Evolutionary conservation across 2,329 filamentous ascomycete species (phyloP), one percentile per base, ranked within the genome.

Genomic region (Ilyonectria mors-panacis): DNA sequence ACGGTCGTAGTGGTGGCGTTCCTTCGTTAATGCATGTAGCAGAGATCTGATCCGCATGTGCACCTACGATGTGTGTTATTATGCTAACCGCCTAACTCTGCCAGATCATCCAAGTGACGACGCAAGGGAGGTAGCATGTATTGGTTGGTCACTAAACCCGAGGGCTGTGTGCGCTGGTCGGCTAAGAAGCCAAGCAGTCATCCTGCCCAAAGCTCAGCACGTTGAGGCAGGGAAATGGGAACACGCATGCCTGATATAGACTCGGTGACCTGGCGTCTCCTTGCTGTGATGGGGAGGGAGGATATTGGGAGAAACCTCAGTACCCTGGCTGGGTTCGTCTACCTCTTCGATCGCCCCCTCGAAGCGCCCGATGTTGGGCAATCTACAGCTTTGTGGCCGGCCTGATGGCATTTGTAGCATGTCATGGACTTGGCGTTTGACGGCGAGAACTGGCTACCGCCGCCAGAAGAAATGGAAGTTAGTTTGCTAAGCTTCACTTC

Each of bases 401-500:
- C 81, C 70, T 88, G 84, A 17, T 89, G 87, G 76, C 91, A 93
- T 19, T 81, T 85, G 78, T 87, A 88, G 77, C 92, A 93, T 51
- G 82, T 83, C 70, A 79, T 73, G 26, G 71, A 33, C 53, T 76
- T 77, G 59, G 59, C 62, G 50, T 63, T 73, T n/a, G 70, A 59
- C 2, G 76, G 63, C 39, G 71, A 68, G 59, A 70, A 68, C 30
- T 74, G 69, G 42, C 44, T 74, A 44, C 67, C 74, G 19, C 79
- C 80, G 2, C 73, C 75, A 2, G 76, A 76, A n/a, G 91, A 93
- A 53, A 93, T 88, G 1, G 89, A 91, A 5, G 84, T 86, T 63
- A 91, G 77, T 26, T 85, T 85, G 75, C 91, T 91, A 63, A 94
- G 80, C 67, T 91, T 91, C 58, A 93, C 85, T 62, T 92, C 88